Evolutionary conservation across 139 green algal species (phyloP).

Genomic region (Chlorella vulgaris): DNA sequence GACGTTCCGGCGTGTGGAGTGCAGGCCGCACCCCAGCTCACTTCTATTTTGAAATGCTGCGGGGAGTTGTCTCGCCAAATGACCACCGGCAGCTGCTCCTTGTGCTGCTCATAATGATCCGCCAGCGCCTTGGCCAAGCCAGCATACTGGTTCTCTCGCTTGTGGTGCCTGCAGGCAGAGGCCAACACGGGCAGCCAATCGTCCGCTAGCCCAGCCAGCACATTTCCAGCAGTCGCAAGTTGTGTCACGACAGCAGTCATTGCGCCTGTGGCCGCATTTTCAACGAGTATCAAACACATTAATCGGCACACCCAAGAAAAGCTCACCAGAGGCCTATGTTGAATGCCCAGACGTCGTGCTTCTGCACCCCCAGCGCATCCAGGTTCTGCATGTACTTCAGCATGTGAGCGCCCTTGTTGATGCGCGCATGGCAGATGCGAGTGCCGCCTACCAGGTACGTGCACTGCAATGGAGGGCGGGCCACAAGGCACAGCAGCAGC

Average conservation of each 20-base stretch:
- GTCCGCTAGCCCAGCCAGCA: too few species aligned
- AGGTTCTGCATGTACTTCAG: neutral
- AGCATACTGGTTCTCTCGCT: neutral
- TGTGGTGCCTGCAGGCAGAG: neutral
- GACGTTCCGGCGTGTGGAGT: too few species aligned
- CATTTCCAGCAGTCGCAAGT: too few species aligned
- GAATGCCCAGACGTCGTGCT: neutral
- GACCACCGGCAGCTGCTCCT: neutral
- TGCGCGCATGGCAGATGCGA: conserved; percentile 1
- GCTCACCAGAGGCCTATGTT: conserved; percentile 10
- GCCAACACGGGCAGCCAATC: too few species aligned
- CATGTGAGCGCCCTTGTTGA: conserved; percentile 7
- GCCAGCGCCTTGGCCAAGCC: neutral
- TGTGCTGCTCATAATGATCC: neutral
- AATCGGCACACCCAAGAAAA: too few species aligned
- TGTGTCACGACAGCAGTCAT: too few species aligned
- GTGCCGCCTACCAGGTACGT: neutral
- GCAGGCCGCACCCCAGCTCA: too few species aligned
- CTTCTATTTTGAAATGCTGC: conserved; percentile 1
- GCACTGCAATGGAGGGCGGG: too few species aligned
- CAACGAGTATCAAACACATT: too few species aligned
- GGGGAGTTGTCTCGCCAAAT: conserved; percentile 9
- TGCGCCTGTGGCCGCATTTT: too few species aligned
- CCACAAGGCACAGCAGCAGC: too few species aligned
- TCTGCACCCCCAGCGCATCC: neutral